Conservation (phyloP, 2,329 filamentous ascomycete genomes). For the Hypoxylon sp. region DNA sequence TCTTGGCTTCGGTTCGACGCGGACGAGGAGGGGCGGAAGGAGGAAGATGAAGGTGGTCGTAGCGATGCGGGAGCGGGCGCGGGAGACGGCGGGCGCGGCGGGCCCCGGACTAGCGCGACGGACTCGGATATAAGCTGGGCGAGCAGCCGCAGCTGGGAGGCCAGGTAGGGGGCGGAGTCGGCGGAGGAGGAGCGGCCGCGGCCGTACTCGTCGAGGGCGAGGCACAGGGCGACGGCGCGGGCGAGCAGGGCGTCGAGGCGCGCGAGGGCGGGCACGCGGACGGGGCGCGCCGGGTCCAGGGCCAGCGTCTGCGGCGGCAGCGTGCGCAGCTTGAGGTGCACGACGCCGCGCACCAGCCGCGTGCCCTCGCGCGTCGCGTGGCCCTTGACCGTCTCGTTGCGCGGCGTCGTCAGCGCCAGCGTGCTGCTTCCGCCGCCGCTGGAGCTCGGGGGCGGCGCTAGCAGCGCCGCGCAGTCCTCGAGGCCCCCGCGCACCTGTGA, state of each 20-base stretch:
- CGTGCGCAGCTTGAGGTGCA: slow-evolving; percentile 79
- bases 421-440: slow-evolving; percentile 85
- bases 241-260: slow-evolving; percentile 80
- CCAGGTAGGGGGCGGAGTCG: slow-evolving; percentile 63
- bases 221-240: slow-evolving; percentile 82
- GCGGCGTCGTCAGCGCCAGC: slow-evolving; percentile 84
- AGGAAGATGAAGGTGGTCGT: background rate
- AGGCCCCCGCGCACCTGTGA: slow-evolving; percentile 69
- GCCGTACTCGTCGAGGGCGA: slow-evolving; percentile 73
- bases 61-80: slow-evolving; percentile 43
- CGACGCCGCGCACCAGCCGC: slow-evolving; percentile 86
- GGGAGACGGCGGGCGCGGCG: slow-evolving; percentile 47
- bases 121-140: slow-evolving; percentile 63
- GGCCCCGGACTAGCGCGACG: slow-evolving; percentile 63
- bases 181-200: slow-evolving; percentile 45
- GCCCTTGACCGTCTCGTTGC: slow-evolving; percentile 91
- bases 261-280: slow-evolving; percentile 74
- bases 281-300: slow-evolving; percentile 57
- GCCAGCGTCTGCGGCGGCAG: slow-evolving; percentile 61
- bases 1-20: slow-evolving; percentile 2
- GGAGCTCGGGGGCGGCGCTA: slow-evolving; percentile 66
- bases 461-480: slow-evolving; percentile 85
- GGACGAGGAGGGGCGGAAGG: slow-evolving; percentile 12
- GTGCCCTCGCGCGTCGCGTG: slow-evolving; percentile 89
- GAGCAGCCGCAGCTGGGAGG: slow-evolving; percentile 64